Evolutionary conservation across 2,329 filamentous ascomycete species (phyloP).

Genomic region (Purpureocillium takamizusanense): DNA sequence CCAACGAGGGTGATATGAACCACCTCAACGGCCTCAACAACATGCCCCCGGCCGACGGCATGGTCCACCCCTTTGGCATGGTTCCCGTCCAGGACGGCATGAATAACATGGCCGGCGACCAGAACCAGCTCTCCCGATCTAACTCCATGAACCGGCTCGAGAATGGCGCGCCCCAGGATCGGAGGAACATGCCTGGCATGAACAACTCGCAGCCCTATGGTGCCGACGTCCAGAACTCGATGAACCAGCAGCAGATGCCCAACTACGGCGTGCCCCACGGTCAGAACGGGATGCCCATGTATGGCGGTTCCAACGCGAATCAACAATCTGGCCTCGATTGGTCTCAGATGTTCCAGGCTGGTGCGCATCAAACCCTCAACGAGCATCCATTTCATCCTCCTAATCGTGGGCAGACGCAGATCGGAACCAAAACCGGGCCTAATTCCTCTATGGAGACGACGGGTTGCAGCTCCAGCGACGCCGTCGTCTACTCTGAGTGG

Average conservation of each 20-base stretch:
- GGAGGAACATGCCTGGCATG: slow-evolving; percentile 48
- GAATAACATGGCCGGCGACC: slow-evolving; percentile 51
- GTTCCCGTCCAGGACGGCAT: slow-evolving; percentile 47
- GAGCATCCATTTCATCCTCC: slow-evolving; percentile 43
- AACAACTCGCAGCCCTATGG: slow-evolving; percentile 46
- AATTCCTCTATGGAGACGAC: slow-evolving; percentile 41
- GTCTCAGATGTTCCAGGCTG: slow-evolving; percentile 70
- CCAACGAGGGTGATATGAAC: slow-evolving; percentile 44
- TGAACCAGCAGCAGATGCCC: slow-evolving; percentile 56
- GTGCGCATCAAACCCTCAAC: slow-evolving; percentile 56
- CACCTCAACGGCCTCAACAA: slow-evolving; percentile 54
- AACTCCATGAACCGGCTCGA: slow-evolving; percentile 51
- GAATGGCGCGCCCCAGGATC: slow-evolving; percentile 46
- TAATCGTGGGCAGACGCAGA: slow-evolving; percentile 62
- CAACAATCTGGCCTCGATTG: slow-evolving; percentile 62
- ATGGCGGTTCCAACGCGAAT: slow-evolving; percentile 49
- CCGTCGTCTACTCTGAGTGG: slow-evolving; percentile 41
- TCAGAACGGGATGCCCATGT: slow-evolving; percentile 58
- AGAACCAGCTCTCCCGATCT: slow-evolving; percentile 52
- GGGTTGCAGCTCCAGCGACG: slow-evolving; percentile 35
- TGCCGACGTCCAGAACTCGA: slow-evolving; percentile 48
- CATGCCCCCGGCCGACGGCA: slow-evolving; percentile 43
- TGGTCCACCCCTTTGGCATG: slow-evolving; percentile 50
- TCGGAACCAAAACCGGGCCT: slow-evolving; percentile 59
- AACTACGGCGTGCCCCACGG: slow-evolving; percentile 54